Conservation (phyloP, 352 stramenopile genomes). For the Phytophthora crassamura region DNA sequence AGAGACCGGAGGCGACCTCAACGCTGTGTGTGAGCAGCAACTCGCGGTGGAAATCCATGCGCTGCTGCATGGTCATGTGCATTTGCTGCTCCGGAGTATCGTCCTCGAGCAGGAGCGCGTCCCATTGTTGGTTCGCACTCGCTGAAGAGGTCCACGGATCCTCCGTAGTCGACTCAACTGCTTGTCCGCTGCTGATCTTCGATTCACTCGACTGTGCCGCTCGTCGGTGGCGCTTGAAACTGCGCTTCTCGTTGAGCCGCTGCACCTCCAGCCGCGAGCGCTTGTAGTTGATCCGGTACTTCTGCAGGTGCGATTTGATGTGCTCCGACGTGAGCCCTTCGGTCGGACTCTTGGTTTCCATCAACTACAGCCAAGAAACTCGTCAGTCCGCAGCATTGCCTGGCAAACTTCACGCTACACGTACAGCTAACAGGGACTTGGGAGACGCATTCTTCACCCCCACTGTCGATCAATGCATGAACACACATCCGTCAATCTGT, state of each 20-base stretch:
- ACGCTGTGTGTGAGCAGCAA: conserved; percentile 32
- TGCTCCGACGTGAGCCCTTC: conserved; percentile 26
- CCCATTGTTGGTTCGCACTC: conserved; percentile 18
- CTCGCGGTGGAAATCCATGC: conserved; percentile 39
- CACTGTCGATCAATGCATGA: conserved; percentile 13
- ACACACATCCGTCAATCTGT: conserved; percentile 12
- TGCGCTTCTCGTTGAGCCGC: conserved; percentile 21
- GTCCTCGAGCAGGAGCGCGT: conserved; percentile 14
- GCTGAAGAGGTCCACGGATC: no score
- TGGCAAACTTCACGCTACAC: no score
- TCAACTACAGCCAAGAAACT: conserved; percentile 12
- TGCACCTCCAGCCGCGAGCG: conserved; percentile 22
- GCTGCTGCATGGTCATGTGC: conserved; percentile 31
- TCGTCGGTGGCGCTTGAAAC: conserved; percentile 13
- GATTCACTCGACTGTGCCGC: neutral
- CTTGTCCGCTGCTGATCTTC: neutral
- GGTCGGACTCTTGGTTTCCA: conserved; percentile 18
- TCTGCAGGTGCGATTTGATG: conserved; percentile 39
- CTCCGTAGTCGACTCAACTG: neutral
- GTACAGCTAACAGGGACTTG: conserved; percentile 27
- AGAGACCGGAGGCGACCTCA: conserved; percentile 20
- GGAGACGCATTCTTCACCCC: conserved; percentile 35
- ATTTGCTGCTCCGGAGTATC: conserved; percentile 18
- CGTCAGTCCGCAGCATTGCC: no score
- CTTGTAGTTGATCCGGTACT: conserved; percentile 36